phyloP scores from a whole-genome alignment of 768 basidiomycete species.

The Aureoboletus auriporus region DNA sequence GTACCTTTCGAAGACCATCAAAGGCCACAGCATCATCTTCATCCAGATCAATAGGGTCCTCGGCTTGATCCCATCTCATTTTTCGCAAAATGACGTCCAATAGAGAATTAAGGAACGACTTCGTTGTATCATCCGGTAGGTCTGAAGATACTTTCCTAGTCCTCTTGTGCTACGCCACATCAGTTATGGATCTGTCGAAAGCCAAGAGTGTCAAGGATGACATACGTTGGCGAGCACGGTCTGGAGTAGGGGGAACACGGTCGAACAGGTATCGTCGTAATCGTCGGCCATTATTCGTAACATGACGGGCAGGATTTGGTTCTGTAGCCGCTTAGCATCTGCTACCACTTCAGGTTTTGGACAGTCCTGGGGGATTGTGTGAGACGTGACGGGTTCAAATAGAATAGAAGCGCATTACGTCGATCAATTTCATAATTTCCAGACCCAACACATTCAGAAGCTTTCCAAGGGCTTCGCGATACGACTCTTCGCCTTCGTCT shows the following conservation, averaged over 20 bases:
- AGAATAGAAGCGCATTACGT: slow-evolving; percentile 41
- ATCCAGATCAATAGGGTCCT: slow-evolving; percentile 77
- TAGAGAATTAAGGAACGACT: slow-evolving; percentile 73
- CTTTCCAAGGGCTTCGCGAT: slow-evolving; percentile 84
- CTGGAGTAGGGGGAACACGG: slow-evolving; percentile 79
- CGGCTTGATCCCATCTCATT: slow-evolving; percentile 86
- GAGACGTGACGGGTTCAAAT: not conserved
- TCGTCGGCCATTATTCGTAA: slow-evolving; percentile 87
- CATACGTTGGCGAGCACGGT: slow-evolving; percentile 71
- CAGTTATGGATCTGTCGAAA: slow-evolving; percentile 1
- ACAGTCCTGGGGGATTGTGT: slow-evolving; percentile 45
- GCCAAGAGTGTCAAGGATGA: not conserved
- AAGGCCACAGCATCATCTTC: slow-evolving; percentile 85
- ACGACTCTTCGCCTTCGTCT: slow-evolving; percentile 87
- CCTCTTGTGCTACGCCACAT: slow-evolving; percentile 71
- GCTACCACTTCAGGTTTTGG: slow-evolving; percentile 53
- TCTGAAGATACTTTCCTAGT: slow-evolving; percentile 55
- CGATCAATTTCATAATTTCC: slow-evolving; percentile 80
- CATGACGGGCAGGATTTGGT: slow-evolving; percentile 72
- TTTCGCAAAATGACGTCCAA: slow-evolving; percentile 79
- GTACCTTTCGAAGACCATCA: slow-evolving; percentile 79
- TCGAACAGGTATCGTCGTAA: slow-evolving; percentile 84
- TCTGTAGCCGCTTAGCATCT: slow-evolving; percentile 62
- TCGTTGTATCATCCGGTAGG: slow-evolving; percentile 61
- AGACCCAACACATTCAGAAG: slow-evolving; percentile 77